Percentiles rank a stretch among this genome's conserved stretches.
phyloP scores from a whole-genome alignment of 2,329 filamentous ascomycete species.

The Colletotrichum eleusines region DNA sequence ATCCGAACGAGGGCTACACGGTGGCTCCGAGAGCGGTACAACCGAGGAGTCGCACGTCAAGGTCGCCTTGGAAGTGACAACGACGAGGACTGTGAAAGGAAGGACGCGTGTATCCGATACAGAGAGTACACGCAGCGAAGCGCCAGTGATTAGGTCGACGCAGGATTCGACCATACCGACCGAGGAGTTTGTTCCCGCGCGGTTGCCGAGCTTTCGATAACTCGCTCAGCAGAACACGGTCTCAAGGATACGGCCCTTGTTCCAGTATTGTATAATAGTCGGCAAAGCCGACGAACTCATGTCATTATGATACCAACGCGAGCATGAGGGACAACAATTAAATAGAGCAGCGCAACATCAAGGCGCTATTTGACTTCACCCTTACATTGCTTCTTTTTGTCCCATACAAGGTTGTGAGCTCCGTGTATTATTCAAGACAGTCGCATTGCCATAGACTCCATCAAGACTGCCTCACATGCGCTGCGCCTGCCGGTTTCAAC shows the following conservation, averaged over 20 bases:
- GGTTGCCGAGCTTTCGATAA: constrained; percentile 67
- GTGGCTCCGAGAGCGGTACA: constrained; percentile 48
- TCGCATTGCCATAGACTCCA: not conserved
- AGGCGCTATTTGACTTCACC: not conserved
- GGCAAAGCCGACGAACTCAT: constrained; percentile 30
- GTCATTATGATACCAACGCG: constrained; percentile 41
- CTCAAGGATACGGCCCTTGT: constrained; percentile 14
- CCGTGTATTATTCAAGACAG: not conserved
- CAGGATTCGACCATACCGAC: constrained; percentile 30
- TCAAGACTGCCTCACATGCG: constrained; percentile 24
- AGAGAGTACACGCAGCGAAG: constrained; percentile 10
- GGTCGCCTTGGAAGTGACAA: constrained; percentile 45
- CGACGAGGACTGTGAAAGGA: constrained; percentile 14
- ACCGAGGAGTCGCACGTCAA: constrained; percentile 50
- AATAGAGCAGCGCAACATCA: constrained; percentile 27
- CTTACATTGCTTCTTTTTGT: not conserved
- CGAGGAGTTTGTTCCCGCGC: constrained; percentile 67
- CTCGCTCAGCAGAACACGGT: constrained; percentile 21
- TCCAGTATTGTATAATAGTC: constrained; percentile 34
- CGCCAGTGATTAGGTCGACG: constrained; percentile 27
- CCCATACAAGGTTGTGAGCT: not conserved
- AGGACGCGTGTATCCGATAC: not conserved
- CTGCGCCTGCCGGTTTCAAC: constrained; percentile 29
- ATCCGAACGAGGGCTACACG: constrained; percentile 60
- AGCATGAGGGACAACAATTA: constrained; percentile 27